Evolutionary conservation across 1,284 basidiomycete genomes (phyloP).

Genomic region (Ganoderma boninense): DNA sequence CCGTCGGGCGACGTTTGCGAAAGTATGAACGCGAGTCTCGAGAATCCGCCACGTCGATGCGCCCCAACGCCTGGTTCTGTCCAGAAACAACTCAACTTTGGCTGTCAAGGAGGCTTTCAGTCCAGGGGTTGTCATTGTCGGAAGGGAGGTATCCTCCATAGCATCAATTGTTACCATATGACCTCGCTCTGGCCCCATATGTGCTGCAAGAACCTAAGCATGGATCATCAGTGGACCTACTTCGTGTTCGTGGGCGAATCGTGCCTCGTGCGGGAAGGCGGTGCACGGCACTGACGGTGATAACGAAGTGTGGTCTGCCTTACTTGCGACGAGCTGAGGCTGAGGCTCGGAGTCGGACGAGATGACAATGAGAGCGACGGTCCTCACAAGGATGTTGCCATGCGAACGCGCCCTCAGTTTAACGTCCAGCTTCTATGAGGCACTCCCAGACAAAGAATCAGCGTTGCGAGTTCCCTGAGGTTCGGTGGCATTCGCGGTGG

Average conservation of each 20-base stretch:
- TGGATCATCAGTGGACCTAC: background rate
- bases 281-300: background rate
- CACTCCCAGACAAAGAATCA: constrained; percentile 16
- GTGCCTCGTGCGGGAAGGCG: constrained; percentile 1
- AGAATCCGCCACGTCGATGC: background rate
- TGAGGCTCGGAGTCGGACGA: no score
- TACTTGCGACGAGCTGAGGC: background rate
- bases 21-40: background rate
- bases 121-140: background rate
- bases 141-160: background rate
- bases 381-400: constrained; percentile 8
- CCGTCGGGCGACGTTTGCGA: background rate
- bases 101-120: background rate
- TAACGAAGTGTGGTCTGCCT: background rate
- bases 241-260: background rate
- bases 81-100: background rate
- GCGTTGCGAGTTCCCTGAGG: constrained; percentile 13
- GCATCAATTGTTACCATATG: background rate
- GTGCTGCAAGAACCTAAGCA: background rate
- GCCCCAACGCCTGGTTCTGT: background rate
- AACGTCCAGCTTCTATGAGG: constrained; percentile 15
- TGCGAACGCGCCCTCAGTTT: constrained; percentile 6
- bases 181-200: background rate
- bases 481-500: constrained; percentile 21
- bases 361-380: background rate